These are phyloP conservation scores for Neurospora pannonica DNA, from an alignment of 495 filamentous ascomycete species.

Conservation along the genomic window DNA sequence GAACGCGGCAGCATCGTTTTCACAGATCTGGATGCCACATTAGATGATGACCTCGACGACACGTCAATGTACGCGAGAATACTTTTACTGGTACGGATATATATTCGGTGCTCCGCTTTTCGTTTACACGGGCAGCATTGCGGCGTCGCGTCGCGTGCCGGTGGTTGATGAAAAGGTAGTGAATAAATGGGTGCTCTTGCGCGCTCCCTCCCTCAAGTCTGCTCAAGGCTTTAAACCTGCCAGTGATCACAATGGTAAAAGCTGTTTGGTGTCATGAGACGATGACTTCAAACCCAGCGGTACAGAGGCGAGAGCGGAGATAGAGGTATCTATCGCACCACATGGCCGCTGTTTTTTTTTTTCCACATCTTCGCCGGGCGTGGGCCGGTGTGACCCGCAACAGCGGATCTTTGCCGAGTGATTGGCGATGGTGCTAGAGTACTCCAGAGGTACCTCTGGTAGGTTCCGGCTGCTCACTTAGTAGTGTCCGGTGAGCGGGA, in stretches of 20 bases:
- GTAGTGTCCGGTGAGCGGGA: not conserved
- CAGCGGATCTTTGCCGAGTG: not conserved
- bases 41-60: not conserved
- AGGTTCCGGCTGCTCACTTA: not conserved
- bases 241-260: not conserved
- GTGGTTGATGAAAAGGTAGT: not conserved
- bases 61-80: not conserved
- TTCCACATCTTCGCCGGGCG: not conserved
- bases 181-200: not conserved
- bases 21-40: not conserved
- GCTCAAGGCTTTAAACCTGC: not conserved
- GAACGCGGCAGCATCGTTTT: constrained; percentile 13
- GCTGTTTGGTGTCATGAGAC: not conserved
- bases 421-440: not conserved
- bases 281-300: not conserved
- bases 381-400: not conserved
- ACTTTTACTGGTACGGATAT: not conserved
- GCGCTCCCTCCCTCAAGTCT: not conserved
- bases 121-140: not conserved
- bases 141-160: not conserved
- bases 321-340: not conserved
- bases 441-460: not conserved
- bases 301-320: not conserved
- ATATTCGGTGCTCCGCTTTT: not conserved
- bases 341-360: not conserved